Evolutionary conservation across 257 asterid species (phyloP).

Genomic region (Dorcoceras hygrometricum): DNA sequence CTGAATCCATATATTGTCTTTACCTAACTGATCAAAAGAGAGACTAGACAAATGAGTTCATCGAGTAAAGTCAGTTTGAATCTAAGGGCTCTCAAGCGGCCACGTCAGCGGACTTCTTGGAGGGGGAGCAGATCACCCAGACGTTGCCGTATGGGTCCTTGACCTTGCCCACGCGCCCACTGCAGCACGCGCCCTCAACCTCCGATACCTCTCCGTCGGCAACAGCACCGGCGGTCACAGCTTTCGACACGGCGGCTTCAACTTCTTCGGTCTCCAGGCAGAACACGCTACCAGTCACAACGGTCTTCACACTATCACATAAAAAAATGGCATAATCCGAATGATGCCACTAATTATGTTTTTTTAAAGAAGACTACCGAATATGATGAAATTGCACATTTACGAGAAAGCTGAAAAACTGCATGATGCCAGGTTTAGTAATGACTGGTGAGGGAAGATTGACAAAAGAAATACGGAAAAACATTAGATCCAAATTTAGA

Average conservation of each 20-base stretch:
- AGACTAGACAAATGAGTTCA: no score
- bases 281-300: slow-evolving; percentile 35
- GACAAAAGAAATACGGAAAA: no score
- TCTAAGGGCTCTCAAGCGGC: slow-evolving; percentile 35
- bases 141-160: slow-evolving; percentile 73
- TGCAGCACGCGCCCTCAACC: slow-evolving; percentile 46
- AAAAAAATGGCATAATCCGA: not conserved
- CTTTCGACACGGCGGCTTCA: slow-evolving; percentile 54
- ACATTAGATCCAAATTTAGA: no score
- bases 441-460: no score
- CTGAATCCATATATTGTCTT: no score
- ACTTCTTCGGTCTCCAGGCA: slow-evolving; percentile 61
- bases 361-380: no score
- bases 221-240: slow-evolving; percentile 60
- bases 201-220: slow-evolving; percentile 40
- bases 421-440: no score
- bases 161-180: slow-evolving; percentile 60
- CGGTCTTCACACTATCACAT: slow-evolving; percentile 39
- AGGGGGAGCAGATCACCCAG: slow-evolving; percentile 58
- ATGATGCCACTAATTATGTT: no score
- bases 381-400: no score
- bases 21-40: no score
- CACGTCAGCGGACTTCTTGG: slow-evolving; percentile 38
- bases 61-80: not conserved
- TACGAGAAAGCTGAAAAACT: no score